These are phyloP conservation scores for Elsinoe batatas DNA, from an alignment of 2,329 filamentous ascomycete genomes.

Conservation along the genomic window DNA sequence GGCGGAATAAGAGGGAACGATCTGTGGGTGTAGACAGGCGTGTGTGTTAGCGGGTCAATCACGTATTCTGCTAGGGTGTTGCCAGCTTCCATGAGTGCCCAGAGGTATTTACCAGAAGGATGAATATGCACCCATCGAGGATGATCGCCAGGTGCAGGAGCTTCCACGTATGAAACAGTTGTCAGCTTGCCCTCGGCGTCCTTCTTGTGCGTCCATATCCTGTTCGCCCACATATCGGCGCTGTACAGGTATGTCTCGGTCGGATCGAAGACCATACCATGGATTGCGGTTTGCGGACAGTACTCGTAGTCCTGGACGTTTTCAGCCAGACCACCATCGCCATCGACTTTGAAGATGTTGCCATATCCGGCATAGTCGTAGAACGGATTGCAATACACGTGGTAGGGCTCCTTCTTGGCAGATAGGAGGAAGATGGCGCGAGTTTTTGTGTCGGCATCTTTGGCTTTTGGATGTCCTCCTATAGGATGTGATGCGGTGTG, in stretches of 20 bases:
- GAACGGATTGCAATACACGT: constrained; percentile 83
- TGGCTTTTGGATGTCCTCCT: constrained; percentile 60
- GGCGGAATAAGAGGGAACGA: constrained; percentile 72
- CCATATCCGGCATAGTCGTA: constrained; percentile 76
- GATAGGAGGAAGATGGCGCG: constrained; percentile 83
- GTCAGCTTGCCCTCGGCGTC: constrained; percentile 52
- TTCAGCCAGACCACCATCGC: constrained; percentile 46
- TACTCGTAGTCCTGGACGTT: constrained; percentile 68
- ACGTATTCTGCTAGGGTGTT: constrained; percentile 75
- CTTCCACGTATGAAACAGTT: constrained; percentile 62
- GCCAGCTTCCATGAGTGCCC: constrained; percentile 82
- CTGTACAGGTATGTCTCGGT: constrained; percentile 68
- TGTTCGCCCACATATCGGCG: constrained; percentile 67
- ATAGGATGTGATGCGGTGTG: constrained; percentile 68
- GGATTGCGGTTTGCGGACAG: constrained; percentile 59
- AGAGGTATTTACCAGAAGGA: constrained; percentile 66
- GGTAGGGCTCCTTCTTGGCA: constrained; percentile 65
- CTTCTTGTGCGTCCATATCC: constrained; percentile 77
- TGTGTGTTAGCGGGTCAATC: constrained; percentile 61
- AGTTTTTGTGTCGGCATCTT: constrained; percentile 64
- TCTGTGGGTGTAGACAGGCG: constrained; percentile 69
- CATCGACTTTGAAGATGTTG: constrained; percentile 60
- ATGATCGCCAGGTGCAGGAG: constrained; percentile 62
- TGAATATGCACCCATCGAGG: constrained; percentile 84
- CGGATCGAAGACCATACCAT: constrained; percentile 73